These are phyloP conservation scores for Trichoderma sp. DNA, from an alignment of 2,329 filamentous ascomycete species.

Conservation along the genomic window DNA sequence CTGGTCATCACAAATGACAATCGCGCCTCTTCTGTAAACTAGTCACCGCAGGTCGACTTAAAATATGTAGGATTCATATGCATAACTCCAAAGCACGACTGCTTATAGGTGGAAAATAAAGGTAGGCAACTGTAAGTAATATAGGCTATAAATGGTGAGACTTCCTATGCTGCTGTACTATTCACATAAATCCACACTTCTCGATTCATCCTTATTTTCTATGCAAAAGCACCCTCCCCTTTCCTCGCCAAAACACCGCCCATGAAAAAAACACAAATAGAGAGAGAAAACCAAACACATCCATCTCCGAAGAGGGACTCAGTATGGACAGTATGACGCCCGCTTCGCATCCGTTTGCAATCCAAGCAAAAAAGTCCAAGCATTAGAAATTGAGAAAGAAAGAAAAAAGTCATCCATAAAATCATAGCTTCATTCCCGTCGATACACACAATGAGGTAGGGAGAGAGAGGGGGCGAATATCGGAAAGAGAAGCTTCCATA, in stretches of 20 bases:
- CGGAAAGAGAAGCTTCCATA: background rate
- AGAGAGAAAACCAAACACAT: background rate
- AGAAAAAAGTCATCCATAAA: slow-evolving; percentile 6
- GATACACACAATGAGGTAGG: background rate
- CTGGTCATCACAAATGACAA: background rate
- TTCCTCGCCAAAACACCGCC: slow-evolving; percentile 14
- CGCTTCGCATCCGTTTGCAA: slow-evolving; percentile 10
- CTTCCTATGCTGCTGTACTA: background rate
- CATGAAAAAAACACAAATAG: background rate
- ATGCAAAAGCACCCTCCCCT: background rate
- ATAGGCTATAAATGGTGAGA: background rate
- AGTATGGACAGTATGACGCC: background rate
- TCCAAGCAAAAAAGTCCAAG: background rate
- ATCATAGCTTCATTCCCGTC: slow-evolving; percentile 14
- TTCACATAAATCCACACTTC: background rate
- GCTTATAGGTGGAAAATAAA: background rate
- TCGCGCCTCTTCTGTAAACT: background rate
- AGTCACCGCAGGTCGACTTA: too few relatives aligned
- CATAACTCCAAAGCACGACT: background rate
- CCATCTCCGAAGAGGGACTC: background rate
- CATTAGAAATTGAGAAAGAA: background rate
- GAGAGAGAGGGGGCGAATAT: background rate
- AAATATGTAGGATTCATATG: background rate
- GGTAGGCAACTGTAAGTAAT: background rate
- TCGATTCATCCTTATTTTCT: slow-evolving; percentile 1